Evolutionary conservation across 805 yeast species (phyloP), one percentile per base, ranked within the genome.

Genomic region (Wickerhamomyces hampshirensis): DNA sequence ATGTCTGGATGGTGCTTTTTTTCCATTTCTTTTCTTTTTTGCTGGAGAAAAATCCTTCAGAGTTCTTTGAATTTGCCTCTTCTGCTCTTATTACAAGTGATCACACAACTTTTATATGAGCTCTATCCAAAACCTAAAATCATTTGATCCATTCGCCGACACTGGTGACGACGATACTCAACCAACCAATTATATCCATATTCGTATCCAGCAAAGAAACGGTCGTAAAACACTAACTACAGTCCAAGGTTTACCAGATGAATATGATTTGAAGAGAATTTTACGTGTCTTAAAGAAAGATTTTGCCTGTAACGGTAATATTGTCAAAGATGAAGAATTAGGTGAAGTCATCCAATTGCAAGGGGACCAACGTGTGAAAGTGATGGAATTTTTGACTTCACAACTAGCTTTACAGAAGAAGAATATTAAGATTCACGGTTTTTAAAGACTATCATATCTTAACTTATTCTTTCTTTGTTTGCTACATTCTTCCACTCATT

Each of bases 121-220:
- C 71, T 86, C 96, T 69, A 85, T 91, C 77, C 94, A 91, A 75
- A 83, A 83, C 74, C 71, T 83, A 62, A 82, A 77, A 68, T 76
- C 87, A 42, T 81, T 83, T 71, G 80, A 91, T 71, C 98, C 98
- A 47, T 91, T 91, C 81, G 97, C 98, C 81, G 98, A 91, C 69
- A 89, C 97, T 70, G 98, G 97, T 75, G 98, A 91, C 78, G 94
- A 93, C 71, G 96, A 91, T 66, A 84, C 95, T 55, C 91, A 91
- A 70, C 84, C 95, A 60, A 80, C 94, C 42, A 88, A 86, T 73
- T 87, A 89, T 71, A 86, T 91, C 67, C 98, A 89, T 69, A 84
- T 91, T 65, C 94, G 98, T 76, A 91, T 94, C 64, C 98, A 91
- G 71, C 98, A 91, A 73, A 91, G 98, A 75, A 91, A 93, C 73